Conservation (phyloP, 2,329 filamentous ascomycete species). For the Colletotrichum lini region DNA sequence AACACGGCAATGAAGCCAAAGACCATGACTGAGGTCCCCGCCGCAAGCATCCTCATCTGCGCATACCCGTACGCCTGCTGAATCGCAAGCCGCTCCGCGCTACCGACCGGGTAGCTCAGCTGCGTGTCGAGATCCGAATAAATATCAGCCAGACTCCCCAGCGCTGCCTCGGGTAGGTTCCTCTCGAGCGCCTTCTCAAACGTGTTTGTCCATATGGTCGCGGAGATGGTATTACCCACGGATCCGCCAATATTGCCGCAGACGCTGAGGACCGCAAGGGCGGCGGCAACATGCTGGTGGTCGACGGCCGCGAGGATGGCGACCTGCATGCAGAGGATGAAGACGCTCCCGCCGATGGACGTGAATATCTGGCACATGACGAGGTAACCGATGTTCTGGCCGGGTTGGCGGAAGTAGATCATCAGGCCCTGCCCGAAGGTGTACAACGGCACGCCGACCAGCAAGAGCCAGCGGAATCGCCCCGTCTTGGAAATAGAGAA, state of each 20-base stretch:
- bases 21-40: conserved; percentile 49
- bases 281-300: conserved; percentile 67
- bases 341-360: conserved; percentile 51
- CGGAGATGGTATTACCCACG: conserved; percentile 60
- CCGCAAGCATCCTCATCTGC: conserved; percentile 60
- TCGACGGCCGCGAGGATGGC: conserved; percentile 70
- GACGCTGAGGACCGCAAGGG: conserved; percentile 62
- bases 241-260: conserved; percentile 61
- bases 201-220: conserved; percentile 60
- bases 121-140: conserved; percentile 68
- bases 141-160: conserved; percentile 60
- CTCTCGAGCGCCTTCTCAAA: conserved; percentile 59
- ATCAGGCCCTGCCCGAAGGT: conserved; percentile 65
- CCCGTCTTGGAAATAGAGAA: conserved; percentile 61
- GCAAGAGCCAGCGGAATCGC: conserved; percentile 64
- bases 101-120: conserved; percentile 61
- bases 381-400: conserved; percentile 52
- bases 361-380: conserved; percentile 61
- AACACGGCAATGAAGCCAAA: conserved; percentile 54
- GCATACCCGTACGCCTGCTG: conserved; percentile 69
- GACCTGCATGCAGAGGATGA: conserved; percentile 65
- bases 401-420: conserved; percentile 58
- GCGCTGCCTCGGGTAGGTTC: conserved; percentile 61
- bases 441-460: conserved; percentile 64
- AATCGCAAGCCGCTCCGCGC: conserved; percentile 62